phyloP scores from a whole-genome alignment of 2,329 filamentous ascomycete species.

The Hypoxylon sp. region DNA sequence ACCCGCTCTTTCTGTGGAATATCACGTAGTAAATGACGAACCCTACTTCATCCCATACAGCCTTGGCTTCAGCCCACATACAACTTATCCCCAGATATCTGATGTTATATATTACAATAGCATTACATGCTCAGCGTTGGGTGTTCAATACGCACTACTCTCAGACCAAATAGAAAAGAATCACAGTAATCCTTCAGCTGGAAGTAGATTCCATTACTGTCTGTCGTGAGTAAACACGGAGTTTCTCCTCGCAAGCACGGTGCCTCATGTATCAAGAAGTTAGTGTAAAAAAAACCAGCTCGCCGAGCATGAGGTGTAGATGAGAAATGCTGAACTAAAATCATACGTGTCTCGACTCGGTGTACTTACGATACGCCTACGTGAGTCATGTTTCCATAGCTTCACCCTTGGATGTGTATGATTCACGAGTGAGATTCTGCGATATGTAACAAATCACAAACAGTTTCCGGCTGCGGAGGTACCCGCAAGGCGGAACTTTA shows the following conservation, averaged over 20 bases:
- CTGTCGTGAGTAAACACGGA: background rate
- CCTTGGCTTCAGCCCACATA: slow-evolving; percentile 25
- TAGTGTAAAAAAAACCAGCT: background rate
- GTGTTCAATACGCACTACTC: background rate
- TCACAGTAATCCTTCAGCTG: background rate
- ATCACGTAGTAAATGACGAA: slow-evolving; percentile 2
- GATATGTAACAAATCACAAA: slow-evolving; percentile 26
- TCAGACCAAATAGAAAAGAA: background rate
- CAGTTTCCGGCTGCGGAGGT: slow-evolving; percentile 16
- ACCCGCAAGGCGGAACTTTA: slow-evolving; percentile 2
- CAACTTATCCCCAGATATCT: slow-evolving; percentile 16
- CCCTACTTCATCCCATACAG: slow-evolving; percentile 14
- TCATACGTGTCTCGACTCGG: background rate
- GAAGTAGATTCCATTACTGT: background rate
- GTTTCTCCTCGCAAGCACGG: background rate
- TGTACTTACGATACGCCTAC: slow-evolving; percentile 5
- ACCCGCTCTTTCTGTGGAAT: slow-evolving; percentile 8
- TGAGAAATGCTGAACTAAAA: background rate
- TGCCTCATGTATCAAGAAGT: background rate
- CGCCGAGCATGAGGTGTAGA: background rate
- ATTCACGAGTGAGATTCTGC: slow-evolving; percentile 6
- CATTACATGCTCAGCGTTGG: background rate
- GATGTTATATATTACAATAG: slow-evolving; percentile 6
- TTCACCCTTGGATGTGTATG: slow-evolving; percentile 12
- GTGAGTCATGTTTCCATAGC: slow-evolving; percentile 34